Base-by-base conservation (phyloP, 2,329 filamentous ascomycete genomes). In the Pseudogymnoascus sp. region DNA sequence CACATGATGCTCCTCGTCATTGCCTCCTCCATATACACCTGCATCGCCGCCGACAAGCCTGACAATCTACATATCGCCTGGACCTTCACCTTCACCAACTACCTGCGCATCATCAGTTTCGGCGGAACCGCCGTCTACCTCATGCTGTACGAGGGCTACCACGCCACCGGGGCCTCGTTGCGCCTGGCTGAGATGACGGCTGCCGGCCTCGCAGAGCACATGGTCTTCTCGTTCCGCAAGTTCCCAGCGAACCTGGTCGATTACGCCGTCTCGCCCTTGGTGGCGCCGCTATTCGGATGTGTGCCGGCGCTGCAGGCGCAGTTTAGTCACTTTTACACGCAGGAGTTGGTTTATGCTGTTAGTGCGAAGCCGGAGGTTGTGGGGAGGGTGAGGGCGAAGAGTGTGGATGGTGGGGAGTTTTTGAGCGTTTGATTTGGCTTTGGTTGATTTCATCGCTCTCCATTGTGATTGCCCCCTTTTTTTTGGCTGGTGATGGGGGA, bases 301-400 rank as follows among this genome's bases (percentile, higher is more conserved):
- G 81, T 89, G 16, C 87, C 87, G 0, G 83, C 84, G 43, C 78
- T 85, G 4, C 85, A 89, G 65, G 87, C 87, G 2, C 82, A 87
- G 65, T 73, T 89, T 60, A 83, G 79, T 69, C 87, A 90, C 70
- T 84, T 90, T 69, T 90, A 86, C 81, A 88, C 85, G 0, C 76
- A 86, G 35, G 79, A 87, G 61, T 71, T 90, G 66, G 84, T 87
- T 9, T 90, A 90, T 73, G 82, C 84, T 0, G 87, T 90, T 68
- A 89, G 86, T 75, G 84, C 86, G 73, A 90, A 90, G 81, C 84
- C 67, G 14, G 41, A 47, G 14, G 41, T 47, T 28, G 22, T 47
- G 14, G 41, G 41, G 14, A 47, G 41, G 22, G 22, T 47, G 22
- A 28, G 41, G 8, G 14, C 41, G 22, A 47, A 47, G 41, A 47